Evolutionary conservation across 2,329 filamentous ascomycete genomes (phyloP), one percentile per base, ranked within the genome.

Genomic region (Sporothrix brunneoviolacea): DNA sequence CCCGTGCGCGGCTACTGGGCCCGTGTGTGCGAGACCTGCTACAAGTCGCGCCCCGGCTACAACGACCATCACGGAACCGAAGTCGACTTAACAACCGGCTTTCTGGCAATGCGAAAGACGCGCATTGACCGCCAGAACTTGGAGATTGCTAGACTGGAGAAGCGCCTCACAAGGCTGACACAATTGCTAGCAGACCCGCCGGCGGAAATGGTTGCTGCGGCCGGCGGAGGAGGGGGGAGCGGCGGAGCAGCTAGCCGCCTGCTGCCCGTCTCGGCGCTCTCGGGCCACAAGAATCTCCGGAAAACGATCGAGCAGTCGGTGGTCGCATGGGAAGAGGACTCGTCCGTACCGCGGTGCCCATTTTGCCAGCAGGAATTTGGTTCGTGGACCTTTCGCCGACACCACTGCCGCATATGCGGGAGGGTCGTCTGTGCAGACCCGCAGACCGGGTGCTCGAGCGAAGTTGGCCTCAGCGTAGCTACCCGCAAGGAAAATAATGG

Each of bases 311-410:
- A 98, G 64, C 93, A 98, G 63, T 90, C 87, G 0, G 80, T 98
- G 8, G 91, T 98, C 15, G 86, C 85, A 0, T 98, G 93, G 93
- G 88, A 98, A 66, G 91, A 97, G 47, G 93, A 98, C 65, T 76
- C 84, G 0, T 80, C 75, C 28, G 90, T 98, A 6, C 55, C 75
- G 2, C 83, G 83, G 56, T 98, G 93, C 63, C 93, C 93, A 0
- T 95, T 95, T 62, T 98, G 93, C 61, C 88, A 95, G 62, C 93
- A 98, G 61, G 89, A 95, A 51, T 98, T 98, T 66, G 86, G 89
- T 1, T 86, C 84, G 13, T 97, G 95, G 78, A 87, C 89, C 2
- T 95, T 97, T 62, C 81, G 93, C 60, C 76, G 93, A 58, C 93
- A 97, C 65, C 93, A 98, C 67, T 98, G 93, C 67, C 81, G 93